Conservation (phyloP, 176 grass and related monocot genomes). For the Lolium rigidum region DNA sequence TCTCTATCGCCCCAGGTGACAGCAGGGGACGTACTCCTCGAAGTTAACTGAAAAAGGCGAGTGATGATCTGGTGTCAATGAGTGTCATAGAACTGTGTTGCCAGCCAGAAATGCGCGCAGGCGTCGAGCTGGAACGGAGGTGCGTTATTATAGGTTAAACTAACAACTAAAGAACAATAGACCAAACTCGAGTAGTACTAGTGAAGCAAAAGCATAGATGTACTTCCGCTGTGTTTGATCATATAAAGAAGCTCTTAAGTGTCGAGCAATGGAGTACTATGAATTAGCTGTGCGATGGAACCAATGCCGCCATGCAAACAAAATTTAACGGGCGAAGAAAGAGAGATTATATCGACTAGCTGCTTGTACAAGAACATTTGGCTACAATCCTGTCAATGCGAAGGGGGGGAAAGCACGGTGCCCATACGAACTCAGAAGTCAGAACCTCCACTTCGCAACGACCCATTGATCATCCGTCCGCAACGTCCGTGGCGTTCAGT, state of each 20-base stretch:
- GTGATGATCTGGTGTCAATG: too few relatives aligned
- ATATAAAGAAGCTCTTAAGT: not conserved
- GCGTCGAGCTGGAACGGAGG: not conserved
- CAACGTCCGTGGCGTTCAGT: conserved; percentile 33
- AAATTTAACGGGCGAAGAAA: conserved; percentile 28
- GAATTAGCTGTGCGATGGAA: conserved; percentile 28
- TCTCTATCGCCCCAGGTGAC: too few relatives aligned
- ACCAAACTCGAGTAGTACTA: not conserved
- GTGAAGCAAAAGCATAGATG: not conserved
- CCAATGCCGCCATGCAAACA: conserved; percentile 23
- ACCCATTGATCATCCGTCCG: not conserved
- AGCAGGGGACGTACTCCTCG: too few relatives aligned
- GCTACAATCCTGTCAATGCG: not conserved
- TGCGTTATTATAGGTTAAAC: not conserved
- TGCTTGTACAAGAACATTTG: not conserved
- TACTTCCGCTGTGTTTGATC: not conserved
- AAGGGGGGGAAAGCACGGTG: not conserved
- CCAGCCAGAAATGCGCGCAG: not conserved
- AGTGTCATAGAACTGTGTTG: too few relatives aligned
- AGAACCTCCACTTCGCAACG: conserved; percentile 2
- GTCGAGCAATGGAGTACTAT: not conserved
- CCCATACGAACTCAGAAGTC: not conserved
- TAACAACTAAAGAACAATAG: conserved; percentile 3
- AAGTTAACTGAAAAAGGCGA: too few relatives aligned
- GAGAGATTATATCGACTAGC: conserved; percentile 20